Percentiles rank a stretch among this genome's conserved stretches.
Conservation (phyloP, 202 grass and related monocot species). For the Saccharum hybrid region DNA sequence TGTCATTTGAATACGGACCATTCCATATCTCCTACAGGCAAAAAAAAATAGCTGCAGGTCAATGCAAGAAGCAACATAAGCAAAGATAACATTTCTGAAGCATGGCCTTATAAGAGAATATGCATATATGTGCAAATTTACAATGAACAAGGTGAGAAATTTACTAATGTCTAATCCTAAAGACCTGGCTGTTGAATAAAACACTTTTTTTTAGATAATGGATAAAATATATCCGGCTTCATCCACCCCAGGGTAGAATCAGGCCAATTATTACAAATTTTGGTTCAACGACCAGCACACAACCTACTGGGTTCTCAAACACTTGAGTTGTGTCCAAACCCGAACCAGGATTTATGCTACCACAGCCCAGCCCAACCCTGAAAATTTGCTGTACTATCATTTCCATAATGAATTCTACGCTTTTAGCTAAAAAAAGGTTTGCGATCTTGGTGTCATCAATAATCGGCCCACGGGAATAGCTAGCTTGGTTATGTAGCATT, state of each 20-base stretch:
- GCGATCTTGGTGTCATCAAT: background rate
- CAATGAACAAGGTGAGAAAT: background rate
- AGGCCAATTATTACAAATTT: too few relatives aligned
- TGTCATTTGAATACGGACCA: constrained; percentile 89
- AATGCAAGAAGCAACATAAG: constrained; percentile 17
- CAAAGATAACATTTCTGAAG: background rate
- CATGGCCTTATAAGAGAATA: background rate
- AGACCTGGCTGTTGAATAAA: background rate
- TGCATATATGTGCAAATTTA: background rate
- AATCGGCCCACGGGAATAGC: background rate
- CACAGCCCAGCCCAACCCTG: background rate
- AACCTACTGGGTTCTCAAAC: too few relatives aligned
- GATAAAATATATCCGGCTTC: too few relatives aligned
- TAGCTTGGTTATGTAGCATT: background rate
- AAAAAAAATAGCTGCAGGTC: constrained; percentile 13
- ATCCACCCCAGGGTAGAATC: too few relatives aligned
- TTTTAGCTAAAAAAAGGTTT: background rate
- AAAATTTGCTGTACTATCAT: background rate
- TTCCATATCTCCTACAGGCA: constrained; percentile 95
- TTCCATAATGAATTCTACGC: background rate
- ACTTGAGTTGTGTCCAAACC: background rate
- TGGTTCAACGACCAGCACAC: too few relatives aligned
- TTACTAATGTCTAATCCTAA: background rate
- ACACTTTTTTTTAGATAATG: too few relatives aligned
- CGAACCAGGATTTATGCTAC: background rate